Base-by-base conservation (phyloP, 2,329 filamentous ascomycete genomes). In the Curvularia eragrostidis region DNA sequence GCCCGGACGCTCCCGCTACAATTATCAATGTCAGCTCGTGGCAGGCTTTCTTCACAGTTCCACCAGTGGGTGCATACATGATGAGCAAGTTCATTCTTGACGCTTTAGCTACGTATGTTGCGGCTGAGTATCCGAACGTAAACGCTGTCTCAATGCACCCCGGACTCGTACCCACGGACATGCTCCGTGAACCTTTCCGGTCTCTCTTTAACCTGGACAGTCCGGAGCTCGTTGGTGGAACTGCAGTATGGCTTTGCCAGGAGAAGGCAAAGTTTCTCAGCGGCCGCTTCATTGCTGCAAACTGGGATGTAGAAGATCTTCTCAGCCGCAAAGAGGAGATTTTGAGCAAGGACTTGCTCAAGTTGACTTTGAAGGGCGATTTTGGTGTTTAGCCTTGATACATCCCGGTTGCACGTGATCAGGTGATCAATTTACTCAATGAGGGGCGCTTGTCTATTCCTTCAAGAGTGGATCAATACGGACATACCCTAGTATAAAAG, bases 271-370 rank as follows among this genome's bases (percentile, higher is more conserved):
- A 38, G 13, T 75, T 71, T 28, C 39, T 74, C 12, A 72, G 62
- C 49, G 72, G 71, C 3, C 57, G 64, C 26, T 70, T 69, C 46
- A 51, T 75, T 2, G 52, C 54, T 42, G 58, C 60, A 1, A 71
- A 74, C 34, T 75, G 72, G 73, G 61, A 61, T 52, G 67, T 76
- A 4, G 71, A 76, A 26, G 71, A 74, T 38, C 46, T 77, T 30
- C 13, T 66, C 1, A 39, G 26, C 1, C 53, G 57, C 46, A 69
- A 62, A 51, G 63, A 65, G 6, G 67, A 70, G 48, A 61, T 68
- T 46, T 21, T 62, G 1, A 52, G 56, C 19, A 36, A 61, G 7
- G 57, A 59, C 12, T 41, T 66, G 36, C 50, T 69, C 4, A 68
- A 61, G 49, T n/a, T 66, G 47, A 52, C 47, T 2, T 38, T 68